Conservation (phyloP, 1,139 yeast genomes). For the Groenewaldozyma auringiensis region DNA sequence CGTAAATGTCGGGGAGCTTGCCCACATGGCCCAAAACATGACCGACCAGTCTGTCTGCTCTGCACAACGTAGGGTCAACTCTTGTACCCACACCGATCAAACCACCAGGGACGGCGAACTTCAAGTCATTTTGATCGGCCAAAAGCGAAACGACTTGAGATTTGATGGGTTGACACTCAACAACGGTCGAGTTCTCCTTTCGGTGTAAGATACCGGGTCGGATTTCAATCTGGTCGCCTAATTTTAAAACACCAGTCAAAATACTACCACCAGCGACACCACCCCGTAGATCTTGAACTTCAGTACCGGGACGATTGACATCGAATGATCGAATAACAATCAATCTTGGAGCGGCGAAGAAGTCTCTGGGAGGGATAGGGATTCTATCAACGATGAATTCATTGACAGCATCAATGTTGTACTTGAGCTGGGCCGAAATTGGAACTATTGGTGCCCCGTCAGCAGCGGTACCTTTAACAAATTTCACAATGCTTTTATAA, state of each 20-base stretch:
- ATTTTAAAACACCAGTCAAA: slow-evolving; percentile 89
- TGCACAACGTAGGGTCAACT: slow-evolving; percentile 97
- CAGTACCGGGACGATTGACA: slow-evolving; percentile 98
- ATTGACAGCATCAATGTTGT: slow-evolving; percentile 97
- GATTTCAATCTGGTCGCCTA: slow-evolving; percentile 97
- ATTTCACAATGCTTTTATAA: slow-evolving; percentile 82
- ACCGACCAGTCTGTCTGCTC: slow-evolving; percentile 98
- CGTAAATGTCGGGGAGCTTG: slow-evolving; percentile 88
- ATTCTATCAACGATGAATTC: slow-evolving; percentile 92
- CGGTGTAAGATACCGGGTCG: slow-evolving; percentile 98
- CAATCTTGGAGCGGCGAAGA: slow-evolving; percentile 84
- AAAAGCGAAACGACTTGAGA: slow-evolving; percentile 88
- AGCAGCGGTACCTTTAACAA: slow-evolving; percentile 96
- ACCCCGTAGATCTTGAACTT: slow-evolving; percentile 93
- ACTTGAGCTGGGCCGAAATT: slow-evolving; percentile 96
- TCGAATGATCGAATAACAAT: slow-evolving; percentile 98
- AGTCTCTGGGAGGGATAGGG: slow-evolving; percentile 95
- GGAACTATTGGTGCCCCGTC: slow-evolving; percentile 99
- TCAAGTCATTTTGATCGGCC: slow-evolving; percentile 96
- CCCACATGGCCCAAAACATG: slow-evolving; percentile 99
- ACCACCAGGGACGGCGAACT: slow-evolving; percentile 99
- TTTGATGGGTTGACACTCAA: slow-evolving; percentile 93
- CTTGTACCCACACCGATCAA: slow-evolving; percentile 99
- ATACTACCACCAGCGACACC: slow-evolving; percentile 99
- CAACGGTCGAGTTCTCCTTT: slow-evolving; percentile 71